These are phyloP conservation scores for Striga asiatica DNA, from an alignment of 257 asterid species.

Conservation along the genomic window DNA sequence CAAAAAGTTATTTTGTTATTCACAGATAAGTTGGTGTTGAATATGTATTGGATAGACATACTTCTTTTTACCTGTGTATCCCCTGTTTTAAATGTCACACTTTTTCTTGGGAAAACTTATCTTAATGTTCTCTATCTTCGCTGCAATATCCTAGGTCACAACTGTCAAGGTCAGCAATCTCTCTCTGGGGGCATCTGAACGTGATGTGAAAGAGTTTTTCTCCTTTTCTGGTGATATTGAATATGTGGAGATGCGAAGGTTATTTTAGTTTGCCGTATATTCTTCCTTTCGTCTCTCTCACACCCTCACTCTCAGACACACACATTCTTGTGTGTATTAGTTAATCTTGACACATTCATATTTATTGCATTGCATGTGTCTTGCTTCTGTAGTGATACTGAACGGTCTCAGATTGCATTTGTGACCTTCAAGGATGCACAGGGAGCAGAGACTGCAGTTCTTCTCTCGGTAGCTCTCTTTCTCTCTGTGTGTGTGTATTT, in stretches of 20 bases:
- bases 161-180: conserved; percentile 86
- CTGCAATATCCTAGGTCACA: conserved; percentile 38
- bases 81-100: neutral
- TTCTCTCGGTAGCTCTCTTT: conserved; percentile 66
- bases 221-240: conserved; percentile 92
- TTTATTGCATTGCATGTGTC: neutral
- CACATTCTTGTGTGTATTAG: neutral
- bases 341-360: neutral
- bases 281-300: neutral
- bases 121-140: conserved; percentile 11
- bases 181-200: conserved; percentile 80
- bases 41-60: neutral
- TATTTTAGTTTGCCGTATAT: conserved; percentile 6
- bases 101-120: neutral
- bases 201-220: conserved; percentile 78
- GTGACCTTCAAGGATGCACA: conserved; percentile 88
- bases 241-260: conserved; percentile 89
- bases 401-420: conserved; percentile 71
- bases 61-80: neutral
- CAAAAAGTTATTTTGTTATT: too few relatives aligned
- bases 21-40: too few relatives aligned
- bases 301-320: neutral
- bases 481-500: conserved; percentile 5
- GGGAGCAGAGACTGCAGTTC: conserved; percentile 97
- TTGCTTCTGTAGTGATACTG: conserved; percentile 59